A percentile compares a stretch with the other conserved stretches of the same genome.
Evolutionary conservation across 1,139 yeast genomes (phyloP).

Genomic region (Yamadazyma diddensiae): DNA sequence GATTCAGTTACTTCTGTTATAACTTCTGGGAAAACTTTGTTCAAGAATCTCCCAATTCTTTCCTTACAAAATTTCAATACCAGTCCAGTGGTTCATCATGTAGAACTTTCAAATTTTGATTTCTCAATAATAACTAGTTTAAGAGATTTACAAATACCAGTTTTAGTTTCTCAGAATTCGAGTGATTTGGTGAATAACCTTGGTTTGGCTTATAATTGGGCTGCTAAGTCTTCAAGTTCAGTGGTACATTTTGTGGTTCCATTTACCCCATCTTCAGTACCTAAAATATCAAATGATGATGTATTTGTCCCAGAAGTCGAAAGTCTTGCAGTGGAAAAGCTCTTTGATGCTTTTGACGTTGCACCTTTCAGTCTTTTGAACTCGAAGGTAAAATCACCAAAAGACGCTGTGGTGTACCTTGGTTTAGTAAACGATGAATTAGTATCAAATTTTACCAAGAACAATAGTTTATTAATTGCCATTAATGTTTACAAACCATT

Average conservation of each 20-base stretch:
- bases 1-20: slow-evolving; percentile 42
- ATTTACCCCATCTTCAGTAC: slow-evolving; percentile 9
- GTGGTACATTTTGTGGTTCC: slow-evolving; percentile 68
- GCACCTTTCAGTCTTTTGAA: slow-evolving; percentile 20
- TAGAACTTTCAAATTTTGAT: slow-evolving; percentile 55
- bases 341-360: slow-evolving; percentile 25
- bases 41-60: slow-evolving; percentile 54
- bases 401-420: slow-evolving; percentile 54
- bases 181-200: slow-evolving; percentile 47
- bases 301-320: slow-evolving; percentile 10
- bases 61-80: slow-evolving; percentile 37
- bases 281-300: slow-evolving; percentile 4
- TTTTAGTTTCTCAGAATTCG: slow-evolving; percentile 61
- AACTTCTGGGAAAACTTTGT: slow-evolving; percentile 52
- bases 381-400: slow-evolving; percentile 12
- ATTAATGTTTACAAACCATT: slow-evolving; percentile 75
- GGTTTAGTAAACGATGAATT: slow-evolving; percentile 54
- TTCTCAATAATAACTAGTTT: slow-evolving; percentile 64
- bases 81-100: slow-evolving; percentile 56
- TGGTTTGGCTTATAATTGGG: slow-evolving; percentile 55
- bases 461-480: slow-evolving; percentile 49
- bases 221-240: slow-evolving; percentile 47
- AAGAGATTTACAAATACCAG: slow-evolving; percentile 64
- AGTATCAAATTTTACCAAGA: slow-evolving; percentile 36
- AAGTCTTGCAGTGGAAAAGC: slow-evolving; percentile 23